Evolutionary conservation across 2,329 filamentous ascomycete species (phyloP).

Genomic region (Penicillium sp.): DNA sequence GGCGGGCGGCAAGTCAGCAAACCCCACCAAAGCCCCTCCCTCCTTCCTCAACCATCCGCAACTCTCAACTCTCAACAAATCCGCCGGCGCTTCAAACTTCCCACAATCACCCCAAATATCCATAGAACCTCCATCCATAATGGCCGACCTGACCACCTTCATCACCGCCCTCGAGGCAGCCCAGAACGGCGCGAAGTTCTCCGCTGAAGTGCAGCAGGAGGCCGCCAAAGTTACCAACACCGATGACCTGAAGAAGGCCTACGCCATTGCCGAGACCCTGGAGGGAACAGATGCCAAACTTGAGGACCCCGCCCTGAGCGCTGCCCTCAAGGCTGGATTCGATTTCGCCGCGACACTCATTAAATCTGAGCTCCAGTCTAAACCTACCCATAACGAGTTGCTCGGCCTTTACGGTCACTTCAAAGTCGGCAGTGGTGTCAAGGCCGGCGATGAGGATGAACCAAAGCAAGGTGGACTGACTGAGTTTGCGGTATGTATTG

Average conservation of each 20-base stretch:
- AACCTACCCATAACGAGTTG: conserved; percentile 31
- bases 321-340: conserved; percentile 29
- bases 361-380: conserved; percentile 32
- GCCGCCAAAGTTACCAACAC: conserved; percentile 31
- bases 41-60: conserved; percentile 8
- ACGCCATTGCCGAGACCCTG: conserved; percentile 19
- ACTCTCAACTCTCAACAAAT: conserved; percentile 13
- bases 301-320: conserved; percentile 17
- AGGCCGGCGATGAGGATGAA: conserved; percentile 28
- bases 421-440: conserved; percentile 43
- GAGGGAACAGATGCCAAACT: conserved; percentile 19
- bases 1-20: conserved; percentile 20
- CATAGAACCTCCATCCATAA: conserved; percentile 22
- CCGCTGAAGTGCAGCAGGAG: conserved; percentile 31
- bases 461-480: conserved; percentile 45
- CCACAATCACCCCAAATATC: conserved; percentile 16
- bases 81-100: conserved; percentile 14
- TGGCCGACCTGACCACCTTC: conserved; percentile 35
- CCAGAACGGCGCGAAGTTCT: conserved; percentile 33
- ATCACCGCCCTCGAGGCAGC: conserved; percentile 30
- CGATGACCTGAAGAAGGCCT: conserved; percentile 25
- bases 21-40: conserved; percentile 13
- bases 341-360: conserved; percentile 37
- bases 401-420: conserved; percentile 44
- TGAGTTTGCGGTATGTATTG: conserved; percentile 44